Evolutionary conservation across 1,284 basidiomycete species (phyloP).

Genomic region (Rhodotorula sp.): DNA sequence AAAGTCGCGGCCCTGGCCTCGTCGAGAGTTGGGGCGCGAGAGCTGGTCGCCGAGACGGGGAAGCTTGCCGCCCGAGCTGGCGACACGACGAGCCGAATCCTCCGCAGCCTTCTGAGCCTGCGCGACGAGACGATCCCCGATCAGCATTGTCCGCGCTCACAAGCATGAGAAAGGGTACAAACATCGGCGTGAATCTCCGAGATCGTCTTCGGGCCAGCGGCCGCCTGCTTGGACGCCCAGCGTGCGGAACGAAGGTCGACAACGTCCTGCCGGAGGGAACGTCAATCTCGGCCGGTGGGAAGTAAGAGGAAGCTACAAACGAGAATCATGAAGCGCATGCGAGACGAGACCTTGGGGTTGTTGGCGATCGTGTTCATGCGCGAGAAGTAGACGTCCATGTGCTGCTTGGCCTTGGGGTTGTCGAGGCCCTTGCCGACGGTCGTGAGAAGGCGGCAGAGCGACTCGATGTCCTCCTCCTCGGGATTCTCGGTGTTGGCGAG

Average conservation of each 20-base stretch:
- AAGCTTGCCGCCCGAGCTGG: slow-evolving; percentile 55
- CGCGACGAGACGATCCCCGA: not conserved
- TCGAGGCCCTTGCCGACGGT: slow-evolving; percentile 86
- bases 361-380: slow-evolving; percentile 80
- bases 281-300: slow-evolving; percentile 3
- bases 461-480: slow-evolving; percentile 97
- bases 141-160: too few species aligned
- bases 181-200: slow-evolving; percentile 86
- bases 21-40: slow-evolving; percentile 78
- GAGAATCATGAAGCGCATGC: slow-evolving; percentile 94
- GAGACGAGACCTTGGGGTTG: slow-evolving; percentile 72
- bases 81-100: slow-evolving; percentile 60
- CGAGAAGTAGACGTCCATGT: slow-evolving; percentile 91
- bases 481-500: slow-evolving; percentile 89
- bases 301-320: slow-evolving; percentile 55
- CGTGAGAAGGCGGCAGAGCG: slow-evolving; percentile 84
- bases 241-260: slow-evolving; percentile 81
- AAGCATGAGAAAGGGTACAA: slow-evolving; percentile 47
- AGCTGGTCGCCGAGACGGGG: slow-evolving; percentile 56
- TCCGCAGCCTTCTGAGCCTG: slow-evolving; percentile 72
- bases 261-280: slow-evolving; percentile 64
- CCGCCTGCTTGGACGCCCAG: slow-evolving; percentile 74
- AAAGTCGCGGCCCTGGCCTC: slow-evolving; percentile 70
- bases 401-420: slow-evolving; percentile 69
- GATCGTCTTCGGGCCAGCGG: slow-evolving; percentile 81